A percentile compares a stretch with the other conserved stretches of the same genome.
phyloP scores from a whole-genome alignment of 495 filamentous ascomycete genomes.

The Penicillium riverlandense region DNA sequence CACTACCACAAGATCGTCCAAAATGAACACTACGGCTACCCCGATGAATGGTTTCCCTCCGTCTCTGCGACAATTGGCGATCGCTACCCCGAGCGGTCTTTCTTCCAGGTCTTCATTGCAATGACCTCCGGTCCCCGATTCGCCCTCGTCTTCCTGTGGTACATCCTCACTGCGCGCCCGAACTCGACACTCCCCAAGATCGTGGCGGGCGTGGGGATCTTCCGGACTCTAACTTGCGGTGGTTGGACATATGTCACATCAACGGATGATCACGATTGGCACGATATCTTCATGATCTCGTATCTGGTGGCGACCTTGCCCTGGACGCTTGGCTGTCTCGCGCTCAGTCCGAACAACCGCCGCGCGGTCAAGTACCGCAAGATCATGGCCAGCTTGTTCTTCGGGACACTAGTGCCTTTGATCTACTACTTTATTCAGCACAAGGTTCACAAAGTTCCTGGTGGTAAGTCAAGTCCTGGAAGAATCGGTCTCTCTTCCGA shows the following conservation, averaged over 20 bases:
- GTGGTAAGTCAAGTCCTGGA: conserved; percentile 56
- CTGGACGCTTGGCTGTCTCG: conserved; percentile 89
- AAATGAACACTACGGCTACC: conserved; percentile 96
- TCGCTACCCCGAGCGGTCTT: conserved; percentile 90
- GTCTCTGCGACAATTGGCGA: conserved; percentile 99
- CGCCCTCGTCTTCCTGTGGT: conserved; percentile 86
- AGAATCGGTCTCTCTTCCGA: neutral
- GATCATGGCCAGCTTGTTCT: conserved; percentile 76
- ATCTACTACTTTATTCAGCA: conserved; percentile 99
- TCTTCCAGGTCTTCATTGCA: conserved; percentile 96
- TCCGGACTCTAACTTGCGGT: conserved; percentile 89
- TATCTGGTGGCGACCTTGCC: conserved; percentile 92
- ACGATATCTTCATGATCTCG: conserved; percentile 99
- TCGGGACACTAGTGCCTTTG: conserved; percentile 81
- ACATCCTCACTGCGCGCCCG: conserved; percentile 72
- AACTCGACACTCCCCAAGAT: conserved; percentile 73
- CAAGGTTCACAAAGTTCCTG: conserved; percentile 89
- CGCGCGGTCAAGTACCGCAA: conserved; percentile 85
- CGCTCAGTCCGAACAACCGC: conserved; percentile 79
- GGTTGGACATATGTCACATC: conserved; percentile 99
- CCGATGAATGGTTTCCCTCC: conserved; percentile 98
- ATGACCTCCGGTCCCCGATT: conserved; percentile 94
- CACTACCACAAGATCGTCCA: conserved; percentile 97
- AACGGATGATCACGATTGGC: conserved; percentile 97
- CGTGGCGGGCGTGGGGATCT: conserved; percentile 70